Percentiles rank a stretch among this genome's conserved stretches.
phyloP scores from a whole-genome alignment of 2,329 filamentous ascomycete genomes.

The Juglanconis sp. region DNA sequence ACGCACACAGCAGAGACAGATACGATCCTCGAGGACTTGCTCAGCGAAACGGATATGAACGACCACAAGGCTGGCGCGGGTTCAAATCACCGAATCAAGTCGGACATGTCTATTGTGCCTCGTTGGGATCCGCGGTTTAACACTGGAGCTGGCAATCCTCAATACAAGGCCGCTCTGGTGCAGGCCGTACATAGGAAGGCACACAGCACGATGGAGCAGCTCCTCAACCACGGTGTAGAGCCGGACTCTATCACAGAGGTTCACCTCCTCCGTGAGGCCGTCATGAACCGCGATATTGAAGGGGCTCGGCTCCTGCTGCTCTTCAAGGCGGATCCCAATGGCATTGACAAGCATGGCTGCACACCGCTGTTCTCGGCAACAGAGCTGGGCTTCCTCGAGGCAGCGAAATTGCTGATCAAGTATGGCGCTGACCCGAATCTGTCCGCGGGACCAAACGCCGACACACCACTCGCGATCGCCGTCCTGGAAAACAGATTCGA shows the following conservation, averaged over 20 bases:
- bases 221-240: constrained; percentile 56
- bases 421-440: constrained; percentile 47
- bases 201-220: constrained; percentile 53
- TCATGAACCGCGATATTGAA: constrained; percentile 49
- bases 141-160: constrained; percentile 38
- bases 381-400: constrained; percentile 52
- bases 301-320: constrained; percentile 52
- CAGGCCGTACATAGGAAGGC: constrained; percentile 56
- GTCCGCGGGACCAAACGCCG: constrained; percentile 42
- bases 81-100: constrained; percentile 35
- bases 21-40: constrained; percentile 32
- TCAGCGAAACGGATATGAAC: constrained; percentile 37
- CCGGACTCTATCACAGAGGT: constrained; percentile 45
- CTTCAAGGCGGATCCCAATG: constrained; percentile 57
- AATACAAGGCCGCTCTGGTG: constrained; percentile 46
- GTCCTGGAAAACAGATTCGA: constrained; percentile 50
- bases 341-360: constrained; percentile 42
- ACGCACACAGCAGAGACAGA: constrained; percentile 31
- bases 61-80: constrained; percentile 6
- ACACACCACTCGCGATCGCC: constrained; percentile 53
- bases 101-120: constrained; percentile 49
- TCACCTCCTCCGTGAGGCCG: constrained; percentile 51
- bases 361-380: constrained; percentile 51
- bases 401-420: constrained; percentile 58
- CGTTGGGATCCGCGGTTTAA: constrained; percentile 48